Conservation (phyloP, 1,284 basidiomycete species). For the Apiotrichum veenhuisii region DNA sequence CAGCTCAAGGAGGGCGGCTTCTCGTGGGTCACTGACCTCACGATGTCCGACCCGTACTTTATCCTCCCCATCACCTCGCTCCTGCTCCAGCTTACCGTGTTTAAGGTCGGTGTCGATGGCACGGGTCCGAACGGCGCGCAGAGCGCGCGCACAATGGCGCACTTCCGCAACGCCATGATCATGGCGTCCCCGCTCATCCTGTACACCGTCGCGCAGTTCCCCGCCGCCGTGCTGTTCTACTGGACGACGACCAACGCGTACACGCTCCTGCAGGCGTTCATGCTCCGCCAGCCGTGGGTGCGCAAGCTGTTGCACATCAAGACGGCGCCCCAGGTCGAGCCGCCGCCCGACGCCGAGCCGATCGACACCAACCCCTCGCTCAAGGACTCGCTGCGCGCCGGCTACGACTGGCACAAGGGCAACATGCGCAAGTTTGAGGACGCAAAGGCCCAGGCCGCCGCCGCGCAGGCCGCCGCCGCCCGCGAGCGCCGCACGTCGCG, state of each 20-base stretch:
- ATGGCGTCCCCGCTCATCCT: conserved; percentile 60
- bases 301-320: conserved; percentile 38
- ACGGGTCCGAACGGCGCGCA: conserved; percentile 47
- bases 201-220: conserved; percentile 60
- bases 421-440: background rate
- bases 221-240: conserved; percentile 55
- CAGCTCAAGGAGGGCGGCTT: conserved; percentile 76
- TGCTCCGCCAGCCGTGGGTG: conserved; percentile 41
- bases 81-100: conserved; percentile 65
- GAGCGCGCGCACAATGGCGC: conserved; percentile 52
- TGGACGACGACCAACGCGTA: conserved; percentile 56
- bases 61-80: conserved; percentile 67
- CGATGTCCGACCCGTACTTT: conserved; percentile 71
- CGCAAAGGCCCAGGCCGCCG: background rate
- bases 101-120: conserved; percentile 58
- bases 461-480: background rate
- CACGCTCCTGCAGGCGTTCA: conserved; percentile 54
- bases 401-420: background rate
- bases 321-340: conserved; percentile 31
- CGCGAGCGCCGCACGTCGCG: background rate
- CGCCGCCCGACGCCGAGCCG: conserved; percentile 20
- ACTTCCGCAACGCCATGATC: conserved; percentile 70
- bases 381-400: conserved; percentile 9
- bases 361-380: conserved; percentile 20
- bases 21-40: conserved; percentile 71